These are phyloP conservation scores for Fusarium heterosporum DNA, from an alignment of 2,329 filamentous ascomycete species.

Conservation along the genomic window DNA sequence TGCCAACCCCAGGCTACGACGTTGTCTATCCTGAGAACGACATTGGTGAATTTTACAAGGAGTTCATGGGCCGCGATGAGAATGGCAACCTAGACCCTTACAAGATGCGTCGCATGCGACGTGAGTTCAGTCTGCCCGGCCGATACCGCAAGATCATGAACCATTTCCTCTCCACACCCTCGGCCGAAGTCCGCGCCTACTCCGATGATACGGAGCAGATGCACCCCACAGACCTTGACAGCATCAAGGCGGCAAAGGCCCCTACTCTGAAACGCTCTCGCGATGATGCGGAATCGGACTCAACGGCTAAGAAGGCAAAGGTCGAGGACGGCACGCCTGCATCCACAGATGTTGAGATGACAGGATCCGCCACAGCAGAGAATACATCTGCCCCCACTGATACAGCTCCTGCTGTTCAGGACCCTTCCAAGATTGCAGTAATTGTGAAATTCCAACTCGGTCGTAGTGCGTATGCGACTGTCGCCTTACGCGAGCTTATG, in stretches of 20 bases:
- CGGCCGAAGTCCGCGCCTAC: constrained; percentile 78
- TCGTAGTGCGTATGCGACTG: constrained; percentile 85
- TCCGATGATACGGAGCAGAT: constrained; percentile 81
- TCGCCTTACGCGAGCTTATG: constrained; percentile 84
- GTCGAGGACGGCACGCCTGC: constrained; percentile 30
- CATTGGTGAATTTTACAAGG: constrained; percentile 83
- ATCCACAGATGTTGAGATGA: constrained; percentile 28
- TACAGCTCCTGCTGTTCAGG: constrained; percentile 12
- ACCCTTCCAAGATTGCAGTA: constrained; percentile 66
- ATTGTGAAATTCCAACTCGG: constrained; percentile 81
- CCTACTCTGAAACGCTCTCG: constrained; percentile 37
- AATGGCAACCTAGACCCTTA: constrained; percentile 85
- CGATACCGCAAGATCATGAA: constrained; percentile 88
- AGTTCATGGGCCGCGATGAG: constrained; percentile 84
- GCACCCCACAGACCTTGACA: constrained; percentile 86
- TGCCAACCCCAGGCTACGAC: constrained; percentile 93
- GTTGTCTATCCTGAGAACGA: constrained; percentile 87
- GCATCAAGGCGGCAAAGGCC: constrained; percentile 60
- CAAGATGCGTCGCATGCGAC: constrained; percentile 86
- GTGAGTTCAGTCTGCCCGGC: constrained; percentile 89
- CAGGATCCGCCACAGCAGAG: constrained; percentile 20
- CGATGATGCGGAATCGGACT: constrained; percentile 30
- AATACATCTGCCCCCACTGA: constrained; percentile 5
- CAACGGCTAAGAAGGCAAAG: constrained; percentile 45
- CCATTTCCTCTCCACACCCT: constrained; percentile 72